Evolutionary conservation across 2,329 filamentous ascomycete genomes (phyloP), one percentile per base, ranked within the genome.

Genomic region (Corynespora cassiicola): DNA sequence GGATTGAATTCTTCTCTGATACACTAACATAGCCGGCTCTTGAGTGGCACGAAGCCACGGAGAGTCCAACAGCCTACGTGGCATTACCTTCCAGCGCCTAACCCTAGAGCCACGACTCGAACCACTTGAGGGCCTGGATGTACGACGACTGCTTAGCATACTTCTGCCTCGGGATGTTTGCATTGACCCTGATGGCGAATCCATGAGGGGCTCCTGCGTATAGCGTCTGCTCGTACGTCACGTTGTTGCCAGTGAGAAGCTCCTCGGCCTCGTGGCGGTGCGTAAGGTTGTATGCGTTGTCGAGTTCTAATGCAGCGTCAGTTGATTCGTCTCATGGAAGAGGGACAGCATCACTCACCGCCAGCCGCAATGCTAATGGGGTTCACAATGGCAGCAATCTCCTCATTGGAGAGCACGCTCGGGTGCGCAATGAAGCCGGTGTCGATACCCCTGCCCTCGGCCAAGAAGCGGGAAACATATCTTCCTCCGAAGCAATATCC

Each of bases 401-500:
- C 86, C 2, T 81, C 80, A 44, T 81, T 73, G 5, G 80, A 75
- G 19, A 89, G 76, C 49, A 85, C 85, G 6, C 82, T 86, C 1
- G 87, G 87, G 66, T 90, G 87, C 2, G 86, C 87, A 12, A 81
- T 65, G 68, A 79, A 90, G 25, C 85, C 86, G 37, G 78, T 85
- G 31, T 85, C 72, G 50, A 89, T 48, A 7, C 54, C 54, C 29
- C 45, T 73, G 45, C 80, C 82, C 39, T 71, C 43, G 16, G 71
- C 70, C 4, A 79, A 76, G 70, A 84, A 83, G 20, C 87, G 82
- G 33, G 78, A 75, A 21, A 88, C 81, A 65, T 87, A 90, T 80
- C 87, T 88, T 38, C 78, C 86, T 30, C 86, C 86, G 50, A 88
- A 86, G 68, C 86, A 90, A 69, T 89, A 89, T 0, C 86, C 86